Conservation (phyloP, 805 yeast genomes). For the Schwanniomyces pseudopolymorphus region DNA sequence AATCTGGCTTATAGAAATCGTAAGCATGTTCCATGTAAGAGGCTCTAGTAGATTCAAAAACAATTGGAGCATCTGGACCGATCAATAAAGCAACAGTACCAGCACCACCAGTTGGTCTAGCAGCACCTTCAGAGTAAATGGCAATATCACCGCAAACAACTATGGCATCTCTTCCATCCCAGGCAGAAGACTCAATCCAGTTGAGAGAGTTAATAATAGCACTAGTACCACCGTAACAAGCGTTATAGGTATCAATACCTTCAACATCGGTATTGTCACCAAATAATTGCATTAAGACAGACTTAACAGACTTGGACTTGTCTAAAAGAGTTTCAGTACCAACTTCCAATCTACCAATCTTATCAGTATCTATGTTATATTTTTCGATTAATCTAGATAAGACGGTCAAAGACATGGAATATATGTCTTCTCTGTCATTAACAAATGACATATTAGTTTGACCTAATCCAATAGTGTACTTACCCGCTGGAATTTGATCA, state of each 20-base stretch:
- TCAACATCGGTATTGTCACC: constrained; percentile 88
- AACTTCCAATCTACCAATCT: constrained; percentile 93
- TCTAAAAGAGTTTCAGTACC: constrained; percentile 97
- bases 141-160: constrained; percentile 99
- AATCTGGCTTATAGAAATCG: constrained; percentile 97
- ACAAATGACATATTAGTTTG: constrained; percentile 98
- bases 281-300: constrained; percentile 91
- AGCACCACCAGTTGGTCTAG: constrained; percentile 99
- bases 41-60: constrained; percentile 85
- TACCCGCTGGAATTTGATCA: constrained; percentile 89
- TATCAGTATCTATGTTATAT: constrained; percentile 76
- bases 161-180: constrained; percentile 98
- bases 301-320: constrained; percentile 94
- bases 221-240: constrained; percentile 98
- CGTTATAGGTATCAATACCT: constrained; percentile 94
- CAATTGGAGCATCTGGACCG: constrained; percentile 98
- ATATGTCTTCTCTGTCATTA: constrained; percentile 95
- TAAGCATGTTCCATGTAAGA: constrained; percentile 95
- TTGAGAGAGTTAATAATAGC: constrained; percentile 91
- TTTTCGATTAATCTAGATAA: constrained; percentile 72
- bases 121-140: constrained; percentile 93
- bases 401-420: constrained; percentile 91
- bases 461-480: constrained; percentile 97
- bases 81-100: constrained; percentile 93
- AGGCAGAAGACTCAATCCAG: constrained; percentile 93